These are phyloP conservation scores for Neoboletus brunneissimus DNA, from an alignment of 768 basidiomycete genomes.

Conservation along the genomic window DNA sequence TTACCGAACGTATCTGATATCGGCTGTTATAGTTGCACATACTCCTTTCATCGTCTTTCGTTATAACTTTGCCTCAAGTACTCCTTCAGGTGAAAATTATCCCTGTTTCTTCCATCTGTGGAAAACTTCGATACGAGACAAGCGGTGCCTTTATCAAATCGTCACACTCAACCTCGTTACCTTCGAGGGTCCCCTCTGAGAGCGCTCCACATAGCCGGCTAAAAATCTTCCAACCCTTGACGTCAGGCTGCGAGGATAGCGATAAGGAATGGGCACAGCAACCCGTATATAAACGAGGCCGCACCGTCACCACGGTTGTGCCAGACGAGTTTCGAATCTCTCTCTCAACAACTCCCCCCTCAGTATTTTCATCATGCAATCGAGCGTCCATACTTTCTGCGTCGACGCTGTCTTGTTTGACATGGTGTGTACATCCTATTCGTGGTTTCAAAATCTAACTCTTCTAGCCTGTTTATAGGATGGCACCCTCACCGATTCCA, in stretches of 20 bases:
- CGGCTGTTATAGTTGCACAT: conserved; percentile 5
- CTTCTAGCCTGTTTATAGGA: conserved; percentile 41
- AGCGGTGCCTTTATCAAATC: conserved; percentile 13
- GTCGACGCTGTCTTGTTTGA: conserved; percentile 65
- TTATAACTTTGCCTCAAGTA: background rate
- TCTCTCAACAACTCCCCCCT: background rate
- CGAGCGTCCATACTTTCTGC: conserved; percentile 38
- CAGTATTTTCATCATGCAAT: conserved; percentile 17
- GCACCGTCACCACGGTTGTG: background rate
- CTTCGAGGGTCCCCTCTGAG: background rate
- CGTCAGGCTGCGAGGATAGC: conserved; percentile 19
- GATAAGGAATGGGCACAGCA: conserved; percentile 1
- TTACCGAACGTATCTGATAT: background rate
- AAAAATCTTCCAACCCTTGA: conserved; percentile 25
- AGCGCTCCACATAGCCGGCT: background rate
- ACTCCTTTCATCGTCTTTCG: background rate
- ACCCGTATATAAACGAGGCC: conserved; percentile 24
- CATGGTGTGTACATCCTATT: conserved; percentile 47
- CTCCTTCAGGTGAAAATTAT: background rate
- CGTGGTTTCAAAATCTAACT: conserved; percentile 22
- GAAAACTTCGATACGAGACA: background rate
- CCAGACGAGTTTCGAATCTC: conserved; percentile 17
- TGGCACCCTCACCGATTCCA: conserved; percentile 72
- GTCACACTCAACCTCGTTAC: conserved; percentile 6
- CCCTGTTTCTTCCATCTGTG: background rate